Conservation (phyloP, 106 monocot genomes). For the Dendrobium nobile region DNA sequence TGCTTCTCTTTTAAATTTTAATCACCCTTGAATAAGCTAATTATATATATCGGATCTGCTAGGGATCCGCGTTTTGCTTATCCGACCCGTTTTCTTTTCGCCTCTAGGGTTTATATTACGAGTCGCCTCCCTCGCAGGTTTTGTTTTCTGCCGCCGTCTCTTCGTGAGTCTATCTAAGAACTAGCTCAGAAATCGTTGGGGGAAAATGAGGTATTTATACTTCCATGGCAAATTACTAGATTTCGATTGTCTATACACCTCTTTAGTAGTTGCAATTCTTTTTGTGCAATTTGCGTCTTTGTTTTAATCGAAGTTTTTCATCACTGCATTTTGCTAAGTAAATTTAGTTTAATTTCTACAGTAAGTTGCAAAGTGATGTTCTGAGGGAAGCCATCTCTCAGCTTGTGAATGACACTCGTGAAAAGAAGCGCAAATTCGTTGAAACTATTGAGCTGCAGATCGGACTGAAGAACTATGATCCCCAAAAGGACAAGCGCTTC, state of each 20-base stretch:
- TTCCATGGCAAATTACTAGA: background rate
- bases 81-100: background rate
- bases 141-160: background rate
- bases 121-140: too few relatives aligned
- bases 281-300: background rate
- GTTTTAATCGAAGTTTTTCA: background rate
- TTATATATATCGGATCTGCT: too few relatives aligned
- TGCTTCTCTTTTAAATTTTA: too few relatives aligned
- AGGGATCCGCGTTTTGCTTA: too few relatives aligned
- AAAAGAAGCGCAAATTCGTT: slow-evolving; percentile 22
- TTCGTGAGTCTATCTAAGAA: background rate
- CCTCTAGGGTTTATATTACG: background rate
- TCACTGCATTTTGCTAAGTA: background rate
- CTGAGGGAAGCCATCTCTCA: slow-evolving; percentile 25
- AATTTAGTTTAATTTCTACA: background rate
- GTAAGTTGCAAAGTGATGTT: slow-evolving; percentile 33
- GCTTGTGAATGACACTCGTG: slow-evolving; percentile 1
- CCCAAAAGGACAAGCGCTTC: slow-evolving; percentile 35
- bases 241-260: background rate
- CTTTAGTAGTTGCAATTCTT: background rate
- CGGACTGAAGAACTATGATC: slow-evolving; percentile 42
- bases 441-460: slow-evolving; percentile 46
- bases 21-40: background rate
- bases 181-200: background rate
- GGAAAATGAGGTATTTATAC: background rate